Percentiles rank a stretch among this genome's conserved stretches.
These are phyloP conservation scores for Verticillium isaacii DNA, from an alignment of 2,329 filamentous ascomycete genomes.

Conservation along the genomic window DNA sequence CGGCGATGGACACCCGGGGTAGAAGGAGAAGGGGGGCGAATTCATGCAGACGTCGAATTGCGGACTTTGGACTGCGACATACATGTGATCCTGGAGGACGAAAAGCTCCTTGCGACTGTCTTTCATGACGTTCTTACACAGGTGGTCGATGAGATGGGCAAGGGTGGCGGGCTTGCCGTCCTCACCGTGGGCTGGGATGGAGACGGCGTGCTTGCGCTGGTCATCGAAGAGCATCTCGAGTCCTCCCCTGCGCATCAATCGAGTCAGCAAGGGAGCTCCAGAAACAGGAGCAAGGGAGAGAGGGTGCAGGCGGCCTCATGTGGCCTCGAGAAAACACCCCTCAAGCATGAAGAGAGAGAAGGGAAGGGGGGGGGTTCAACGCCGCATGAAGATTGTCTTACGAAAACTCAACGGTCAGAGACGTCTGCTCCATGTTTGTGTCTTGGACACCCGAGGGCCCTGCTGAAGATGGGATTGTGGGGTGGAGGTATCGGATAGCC, in stretches of 20 bases:
- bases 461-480: neutral
- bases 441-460: neutral
- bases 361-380: slow-evolving; percentile 1
- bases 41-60: neutral
- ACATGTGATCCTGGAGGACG: slow-evolving; percentile 83
- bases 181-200: slow-evolving; percentile 58
- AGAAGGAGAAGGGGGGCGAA: slow-evolving; percentile 3
- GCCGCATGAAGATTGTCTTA: slow-evolving; percentile 20
- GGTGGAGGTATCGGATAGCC: neutral
- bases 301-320: neutral
- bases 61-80: slow-evolving; percentile 34
- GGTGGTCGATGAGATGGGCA: slow-evolving; percentile 69
- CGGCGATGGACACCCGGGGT: slow-evolving; percentile 6
- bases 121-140: slow-evolving; percentile 79
- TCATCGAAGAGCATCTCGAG: slow-evolving; percentile 92
- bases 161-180: slow-evolving; percentile 62
- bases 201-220: slow-evolving; percentile 66
- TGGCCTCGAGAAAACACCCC: neutral
- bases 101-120: slow-evolving; percentile 85
- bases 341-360: neutral
- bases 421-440: slow-evolving; percentile 29
- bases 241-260: slow-evolving; percentile 60
- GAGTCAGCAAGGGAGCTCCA: slow-evolving; percentile 1
- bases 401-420: slow-evolving; percentile 69
- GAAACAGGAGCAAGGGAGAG: neutral